These are phyloP conservation scores for Schwanniomyces polymorphus DNA, from an alignment of 805 yeast species.

Conservation along the genomic window DNA sequence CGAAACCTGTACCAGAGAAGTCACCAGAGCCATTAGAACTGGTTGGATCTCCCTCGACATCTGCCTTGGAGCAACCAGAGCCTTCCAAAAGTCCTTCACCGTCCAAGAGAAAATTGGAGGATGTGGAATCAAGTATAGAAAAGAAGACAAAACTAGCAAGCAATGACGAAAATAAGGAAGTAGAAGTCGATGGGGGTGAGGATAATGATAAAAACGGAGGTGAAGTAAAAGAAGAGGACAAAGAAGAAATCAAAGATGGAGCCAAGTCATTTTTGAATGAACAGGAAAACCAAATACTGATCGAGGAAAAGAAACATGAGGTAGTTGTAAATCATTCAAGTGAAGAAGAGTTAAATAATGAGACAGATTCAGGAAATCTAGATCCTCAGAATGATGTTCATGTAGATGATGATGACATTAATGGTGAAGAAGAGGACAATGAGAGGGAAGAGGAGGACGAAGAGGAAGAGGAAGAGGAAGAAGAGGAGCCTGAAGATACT, in stretches of 20 bases:
- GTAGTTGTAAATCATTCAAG: background rate
- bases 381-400: slow-evolving; percentile 19
- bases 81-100: background rate
- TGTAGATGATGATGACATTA: slow-evolving; percentile 12
- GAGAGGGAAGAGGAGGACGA: slow-evolving; percentile 11
- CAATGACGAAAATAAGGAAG: too few relatives aligned
- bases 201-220: slow-evolving; percentile 8
- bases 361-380: slow-evolving; percentile 16
- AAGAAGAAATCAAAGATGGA: slow-evolving; percentile 9
- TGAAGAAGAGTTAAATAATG: slow-evolving; percentile 7
- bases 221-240: slow-evolving; percentile 17
- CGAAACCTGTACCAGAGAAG: background rate
- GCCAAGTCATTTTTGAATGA: slow-evolving; percentile 7
- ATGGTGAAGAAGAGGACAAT: slow-evolving; percentile 12
- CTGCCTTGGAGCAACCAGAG: background rate
- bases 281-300: slow-evolving; percentile 5
- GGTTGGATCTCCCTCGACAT: background rate
- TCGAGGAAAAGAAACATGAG: slow-evolving; percentile 6
- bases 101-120: background rate
- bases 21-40: slow-evolving; percentile 6
- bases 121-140: background rate
- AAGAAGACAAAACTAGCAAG: background rate
- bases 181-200: slow-evolving; percentile 11
- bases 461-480: slow-evolving; percentile 14
- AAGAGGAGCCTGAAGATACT: slow-evolving; percentile 10